phyloP scores from a whole-genome alignment of 2,329 filamentous ascomycete species.

The Shiraia sp. region DNA sequence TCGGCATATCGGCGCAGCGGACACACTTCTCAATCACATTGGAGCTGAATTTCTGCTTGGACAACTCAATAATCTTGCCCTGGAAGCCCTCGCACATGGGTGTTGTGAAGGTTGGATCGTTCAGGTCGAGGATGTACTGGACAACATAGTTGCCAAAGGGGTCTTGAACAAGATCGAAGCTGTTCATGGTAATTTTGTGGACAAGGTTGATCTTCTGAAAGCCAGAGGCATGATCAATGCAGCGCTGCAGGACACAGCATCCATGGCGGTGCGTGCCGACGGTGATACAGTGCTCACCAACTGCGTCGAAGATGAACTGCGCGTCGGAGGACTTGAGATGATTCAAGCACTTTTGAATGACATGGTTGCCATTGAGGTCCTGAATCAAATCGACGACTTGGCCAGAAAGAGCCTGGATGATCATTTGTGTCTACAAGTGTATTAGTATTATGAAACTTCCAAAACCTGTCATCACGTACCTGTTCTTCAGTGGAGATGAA shows the following conservation, averaged over 20 bases:
- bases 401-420: constrained; percentile 80
- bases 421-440: constrained; percentile 65
- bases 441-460: constrained; percentile 11
- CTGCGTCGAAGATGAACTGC: constrained; percentile 96
- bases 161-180: constrained; percentile 89
- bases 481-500: constrained; percentile 86
- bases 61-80: constrained; percentile 71
- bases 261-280: constrained; percentile 97
- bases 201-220: constrained; percentile 88
- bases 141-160: constrained; percentile 99
- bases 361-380: constrained; percentile 97
- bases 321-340: constrained; percentile 83
- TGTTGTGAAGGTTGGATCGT: constrained; percentile 84
- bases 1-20: constrained; percentile 75
- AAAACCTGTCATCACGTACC: constrained; percentile 29
- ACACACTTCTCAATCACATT: constrained; percentile 96
- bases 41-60: constrained; percentile 98
- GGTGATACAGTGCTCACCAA: constrained; percentile 81
- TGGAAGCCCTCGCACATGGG: constrained; percentile 82
- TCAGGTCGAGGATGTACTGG: constrained; percentile 95
- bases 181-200: constrained; percentile 81
- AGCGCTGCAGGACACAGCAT: constrained; percentile 96
- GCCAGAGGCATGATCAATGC: constrained; percentile 94
- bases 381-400: constrained; percentile 94
- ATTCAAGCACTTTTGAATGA: constrained; percentile 98